Base-by-base conservation (phyloP, 106 monocot genomes). In the Dendrobium chrysotoxum region DNA sequence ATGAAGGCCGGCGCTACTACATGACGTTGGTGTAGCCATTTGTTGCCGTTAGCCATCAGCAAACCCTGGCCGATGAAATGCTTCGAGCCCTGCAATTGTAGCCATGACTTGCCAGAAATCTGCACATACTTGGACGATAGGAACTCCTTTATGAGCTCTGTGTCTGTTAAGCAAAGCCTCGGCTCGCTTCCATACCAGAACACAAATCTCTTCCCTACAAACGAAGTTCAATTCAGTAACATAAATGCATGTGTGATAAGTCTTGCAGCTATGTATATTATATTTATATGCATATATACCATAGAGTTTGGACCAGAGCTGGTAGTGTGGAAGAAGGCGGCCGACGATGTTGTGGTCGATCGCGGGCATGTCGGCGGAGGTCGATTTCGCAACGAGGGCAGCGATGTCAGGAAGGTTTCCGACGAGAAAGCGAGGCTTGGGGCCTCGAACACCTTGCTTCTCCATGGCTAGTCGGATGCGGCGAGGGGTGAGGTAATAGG, bases 181-280 rank as follows among this genome's bases (percentile, higher is more conserved):
- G 98, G 95, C 89, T 99, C 98, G 80, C 91, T 95, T 17, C 95
- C 94, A 58, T 91, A 92, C 91, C 92, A 93, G 76, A 87, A 91
- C n/a, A 95, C 54, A 84, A 99, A 99, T 61, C 84, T 86, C 79
- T 89, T 92, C 5, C 96, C 96, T 96, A 65, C 0, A 74, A 40
- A 21, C 18, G 18, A 73, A 41, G 21, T 74, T 74, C 21, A 21
- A 35, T 16, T 61, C 61, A n/a, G 4, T 23, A 61, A n/a, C 20
- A 61, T n/a, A 20, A 23, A 61, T 61, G 61, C 61, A 11, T 50
- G 50, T 15, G 11, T 1, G 50, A 9, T 1, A 64, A 25, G 31
- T 30, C 8, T 30, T 30, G 10, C 31, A 13, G 66, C 30, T 10
- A 28, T 70, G 70, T 9, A 28, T 25, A 25, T 7, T 25, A 7